Evolutionary conservation across 2,329 filamentous ascomycete species (phyloP).

Genomic region (Teratosphaeria epicoccoides): DNA sequence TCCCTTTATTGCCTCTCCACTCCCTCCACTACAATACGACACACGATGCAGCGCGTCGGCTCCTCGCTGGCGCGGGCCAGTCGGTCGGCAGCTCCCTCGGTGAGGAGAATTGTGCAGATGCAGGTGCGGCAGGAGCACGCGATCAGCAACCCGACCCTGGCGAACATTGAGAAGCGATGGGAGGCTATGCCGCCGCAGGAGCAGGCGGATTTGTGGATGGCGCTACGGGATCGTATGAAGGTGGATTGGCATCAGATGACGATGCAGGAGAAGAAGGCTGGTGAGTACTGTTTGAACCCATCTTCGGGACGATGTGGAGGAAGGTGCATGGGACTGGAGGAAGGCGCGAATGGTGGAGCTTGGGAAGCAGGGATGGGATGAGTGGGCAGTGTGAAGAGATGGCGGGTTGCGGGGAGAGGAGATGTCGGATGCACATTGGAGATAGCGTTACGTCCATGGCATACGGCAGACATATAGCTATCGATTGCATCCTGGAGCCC

Average conservation of each 20-base stretch:
- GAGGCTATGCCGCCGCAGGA: constrained; percentile 95
- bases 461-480: not conserved
- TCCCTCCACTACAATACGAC: not conserved
- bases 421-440: constrained; percentile 1
- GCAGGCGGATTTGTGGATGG: constrained; percentile 99
- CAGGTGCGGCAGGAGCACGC: constrained; percentile 65
- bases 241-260: constrained; percentile 92
- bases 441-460: not conserved
- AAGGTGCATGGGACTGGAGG: not conserved
- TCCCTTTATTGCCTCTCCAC: not conserved
- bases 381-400: not conserved
- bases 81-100: not conserved
- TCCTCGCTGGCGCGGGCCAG: not conserved
- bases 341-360: not conserved
- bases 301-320: not conserved
- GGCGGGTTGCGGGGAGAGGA: not conserved
- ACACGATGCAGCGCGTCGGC: not conserved
- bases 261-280: constrained; percentile 95
- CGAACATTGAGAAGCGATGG: constrained; percentile 99
- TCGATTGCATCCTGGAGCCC: not conserved
- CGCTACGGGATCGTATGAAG: constrained; percentile 97
- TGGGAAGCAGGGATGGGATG: not conserved
- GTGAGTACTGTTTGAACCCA: constrained; percentile 28
- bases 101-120: not conserved
- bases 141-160: constrained; percentile 94